Base-by-base conservation (phyloP, 306 rosid species). In the Purshia tridentata region DNA sequence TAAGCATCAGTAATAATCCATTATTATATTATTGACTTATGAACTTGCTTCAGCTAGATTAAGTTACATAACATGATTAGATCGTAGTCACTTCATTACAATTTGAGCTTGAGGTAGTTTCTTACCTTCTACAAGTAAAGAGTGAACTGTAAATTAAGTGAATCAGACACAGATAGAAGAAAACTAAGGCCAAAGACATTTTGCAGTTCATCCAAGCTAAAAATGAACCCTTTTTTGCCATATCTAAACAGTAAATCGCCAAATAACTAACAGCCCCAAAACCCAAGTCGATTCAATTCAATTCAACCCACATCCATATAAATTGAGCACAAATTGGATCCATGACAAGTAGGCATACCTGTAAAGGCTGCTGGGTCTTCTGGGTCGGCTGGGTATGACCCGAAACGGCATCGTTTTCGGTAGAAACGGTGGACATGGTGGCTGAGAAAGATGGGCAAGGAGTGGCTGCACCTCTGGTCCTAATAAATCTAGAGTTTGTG, bases 351-450 rank as follows among this genome's bases (percentile, higher is more conserved):
- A 76, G 58, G 69, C 4, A 65, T 42, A 91, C 97, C 96, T 86
- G 98, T 52, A 87, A 72, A 66, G 88, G 89, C 22, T 42, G 86
- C 16, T 60, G 75, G 69, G 67, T 70, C n/a, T 70, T 76, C 42
- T 65, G 81, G 81, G 77, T 61, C 4, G 84, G 47, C 8, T 69
- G 86, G 39, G 58, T 51, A 14, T 75, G 79, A 77, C 39, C n/a
- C 13, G 85, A 69, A 55, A 42, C 77, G 50, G 65, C 73, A 14
- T 66, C 74, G 44, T 69, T 85, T 41, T 77, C 81, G 11, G 91
- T 78, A 48, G 96, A 78, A 73, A 79, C 85, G 15, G 97, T 63
- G 76, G 97, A 86, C 97, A 93, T 91, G 86, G 90, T 22, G 73
- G 88, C 84, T 4, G 73, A 6, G 65, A 45, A 63, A 77, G 90